These are phyloP conservation scores for Danielozyma ontarioensis DNA, from an alignment of 805 yeast genomes.

Conservation along the genomic window DNA sequence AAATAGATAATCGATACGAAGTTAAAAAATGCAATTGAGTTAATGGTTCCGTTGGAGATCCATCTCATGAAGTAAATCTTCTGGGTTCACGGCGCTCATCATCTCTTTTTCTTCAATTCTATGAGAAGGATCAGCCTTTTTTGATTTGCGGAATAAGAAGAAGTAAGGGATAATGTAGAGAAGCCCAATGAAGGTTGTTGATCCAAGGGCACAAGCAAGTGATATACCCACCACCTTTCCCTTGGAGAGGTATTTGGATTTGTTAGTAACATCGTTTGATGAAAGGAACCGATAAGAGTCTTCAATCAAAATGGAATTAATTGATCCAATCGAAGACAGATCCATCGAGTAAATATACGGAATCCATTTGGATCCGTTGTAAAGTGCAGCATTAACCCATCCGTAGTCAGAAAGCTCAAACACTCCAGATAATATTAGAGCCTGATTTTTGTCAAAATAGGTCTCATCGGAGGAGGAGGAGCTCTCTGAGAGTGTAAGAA, in stretches of 20 bases:
- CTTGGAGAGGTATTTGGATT: constrained; percentile 18
- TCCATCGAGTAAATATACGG: constrained; percentile 50
- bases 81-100: constrained; percentile 41
- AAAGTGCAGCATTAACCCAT: constrained; percentile 54
- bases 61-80: constrained; percentile 39
- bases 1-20: too few relatives aligned
- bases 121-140: constrained; percentile 16
- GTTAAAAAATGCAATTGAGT: background rate
- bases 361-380: constrained; percentile 61
- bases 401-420: constrained; percentile 50
- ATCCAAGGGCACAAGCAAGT: constrained; percentile 41
- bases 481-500: constrained; percentile 31
- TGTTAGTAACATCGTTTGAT: constrained; percentile 23
- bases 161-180: constrained; percentile 37
- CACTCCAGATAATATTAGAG: constrained; percentile 56
- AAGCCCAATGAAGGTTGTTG: constrained; percentile 36
- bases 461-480: constrained; percentile 22
- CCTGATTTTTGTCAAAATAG: constrained; percentile 38
- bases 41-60: constrained; percentile 34
- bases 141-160: constrained; percentile 24
- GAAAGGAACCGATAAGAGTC: constrained; percentile 33
- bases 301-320: constrained; percentile 28
- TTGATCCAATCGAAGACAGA: constrained; percentile 19
- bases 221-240: constrained; percentile 44
- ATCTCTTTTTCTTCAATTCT: constrained; percentile 40